These are phyloP conservation scores for Glarea lozoyensis DNA, from an alignment of 495 filamentous ascomycete species.

Conservation along the genomic window DNA sequence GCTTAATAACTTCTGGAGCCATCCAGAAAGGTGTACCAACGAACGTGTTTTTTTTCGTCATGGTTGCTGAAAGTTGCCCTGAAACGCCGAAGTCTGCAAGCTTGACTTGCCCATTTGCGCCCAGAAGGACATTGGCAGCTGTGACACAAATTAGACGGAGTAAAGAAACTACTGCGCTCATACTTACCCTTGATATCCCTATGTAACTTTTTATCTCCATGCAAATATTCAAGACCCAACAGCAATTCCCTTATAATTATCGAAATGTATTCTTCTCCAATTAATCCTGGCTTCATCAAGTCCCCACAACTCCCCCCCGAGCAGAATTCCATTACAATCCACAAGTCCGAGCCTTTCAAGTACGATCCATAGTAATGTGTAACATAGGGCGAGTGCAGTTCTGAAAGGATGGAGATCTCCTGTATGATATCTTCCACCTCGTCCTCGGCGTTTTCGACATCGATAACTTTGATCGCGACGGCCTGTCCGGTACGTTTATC, in stretches of 20 bases:
- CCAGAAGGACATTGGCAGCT: conserved; percentile 88
- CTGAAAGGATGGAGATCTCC: conserved; percentile 92
- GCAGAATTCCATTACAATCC: conserved; percentile 97
- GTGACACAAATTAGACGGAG: conserved; percentile 16
- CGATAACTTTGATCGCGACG: conserved; percentile 93
- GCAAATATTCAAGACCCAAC: conserved; percentile 84
- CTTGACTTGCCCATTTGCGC: conserved; percentile 88
- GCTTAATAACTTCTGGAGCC: conserved; percentile 98
- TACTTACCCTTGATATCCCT: conserved; percentile 94
- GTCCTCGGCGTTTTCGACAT: conserved; percentile 96
- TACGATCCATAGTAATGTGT: conserved; percentile 97
- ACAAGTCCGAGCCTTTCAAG: conserved; percentile 87
- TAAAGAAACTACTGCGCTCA: too few relatives aligned
- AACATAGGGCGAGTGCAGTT: conserved; percentile 87
- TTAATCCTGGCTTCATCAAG: conserved; percentile 84
- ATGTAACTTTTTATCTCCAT: conserved; percentile 91
- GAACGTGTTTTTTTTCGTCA: conserved; percentile 99
- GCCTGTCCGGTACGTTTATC: conserved; percentile 77
- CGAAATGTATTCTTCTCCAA: conserved; percentile 87
- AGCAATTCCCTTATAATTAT: conserved; percentile 89
- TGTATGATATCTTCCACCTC: conserved; percentile 99
- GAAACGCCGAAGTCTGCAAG: conserved; percentile 97
- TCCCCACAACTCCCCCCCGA: conserved; percentile 89
- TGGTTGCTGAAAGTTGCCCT: conserved; percentile 94
- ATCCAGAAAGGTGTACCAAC: conserved; percentile 99